Base-by-base conservation (phyloP, 2,329 filamentous ascomycete species). In the Aspergillus candidus region DNA sequence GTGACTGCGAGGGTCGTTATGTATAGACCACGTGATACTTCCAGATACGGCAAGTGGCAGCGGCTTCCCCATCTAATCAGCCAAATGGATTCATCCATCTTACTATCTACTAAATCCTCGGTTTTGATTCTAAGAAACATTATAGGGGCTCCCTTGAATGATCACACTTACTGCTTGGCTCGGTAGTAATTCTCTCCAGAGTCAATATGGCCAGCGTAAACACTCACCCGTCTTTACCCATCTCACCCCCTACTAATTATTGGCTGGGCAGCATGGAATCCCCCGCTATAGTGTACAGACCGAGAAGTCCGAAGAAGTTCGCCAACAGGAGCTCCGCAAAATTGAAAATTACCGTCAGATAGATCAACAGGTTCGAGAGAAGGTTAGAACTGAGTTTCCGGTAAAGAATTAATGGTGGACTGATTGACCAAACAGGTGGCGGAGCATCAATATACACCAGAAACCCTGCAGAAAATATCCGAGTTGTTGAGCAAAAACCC, bases 321-420 rank as follows among this genome's bases (percentile, higher is more conserved):
- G 79, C 46, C 75, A 80, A 53, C 79, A 82, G 64, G 88, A 94
- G 65, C 74, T 81, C 44, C 78, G 80, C 55, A 85, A 85, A 66
- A 94, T 96, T 58, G 71, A 75, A 45, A 78, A 82, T 51, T 95
- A 95, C 68, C 82, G 80, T 53, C 70, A 77, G 10, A 72, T 95
- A 35, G 86, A 90, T 51, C 72, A 77, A 41, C 69, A 80, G 42
- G 79, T 94, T 32, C 79, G 80, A 43, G 60, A 72, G n/a, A 82
- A 83, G 71, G 84, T 87, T 22, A 17, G 13, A 7, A 13, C 32
- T 31, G 12, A 41, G 7, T 35, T 12, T 33, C 11, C 30, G n/a
- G 18, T 3, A 27, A 7, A 35, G 30, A 13, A n/a, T 22, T 6
- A n/a, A 35, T n/a, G 4, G 11, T 7, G 38, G 41, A 40, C 47